Percentiles rank a stretch among this genome's conserved stretches.
phyloP scores from a whole-genome alignment of 83 land plant genomes.

The Thuja plicata region DNA sequence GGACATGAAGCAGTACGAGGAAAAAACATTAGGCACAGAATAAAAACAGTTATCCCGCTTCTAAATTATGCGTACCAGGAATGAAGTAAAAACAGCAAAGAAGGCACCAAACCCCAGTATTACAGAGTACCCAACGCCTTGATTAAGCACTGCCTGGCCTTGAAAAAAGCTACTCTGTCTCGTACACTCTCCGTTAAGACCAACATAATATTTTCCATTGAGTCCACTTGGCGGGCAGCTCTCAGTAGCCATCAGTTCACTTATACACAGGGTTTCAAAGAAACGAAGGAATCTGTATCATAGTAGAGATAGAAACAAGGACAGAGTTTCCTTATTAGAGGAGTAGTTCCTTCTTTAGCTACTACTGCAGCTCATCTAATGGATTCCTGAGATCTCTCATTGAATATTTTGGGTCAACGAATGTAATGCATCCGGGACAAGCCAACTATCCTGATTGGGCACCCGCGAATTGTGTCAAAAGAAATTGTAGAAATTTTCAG shows the following conservation, averaged over 20 bases:
- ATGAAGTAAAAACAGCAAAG: slow-evolving; percentile 93
- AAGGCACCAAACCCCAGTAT: slow-evolving; percentile 96
- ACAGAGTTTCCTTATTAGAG: neutral
- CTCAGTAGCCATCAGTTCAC: neutral
- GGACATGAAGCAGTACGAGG: neutral
- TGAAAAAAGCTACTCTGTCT: slow-evolving; percentile 79
- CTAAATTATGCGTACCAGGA: slow-evolving; percentile 56
- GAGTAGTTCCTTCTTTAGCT: neutral
- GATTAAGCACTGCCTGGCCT: slow-evolving; percentile 64
- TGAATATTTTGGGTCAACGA: too few species aligned
- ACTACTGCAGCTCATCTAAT: too few species aligned
- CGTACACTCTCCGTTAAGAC: slow-evolving; percentile 45
- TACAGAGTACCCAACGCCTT: slow-evolving; percentile 88
- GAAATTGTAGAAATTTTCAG: too few species aligned
- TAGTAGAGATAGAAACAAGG: neutral
- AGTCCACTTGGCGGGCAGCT: slow-evolving; percentile 54
- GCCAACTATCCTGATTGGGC: too few species aligned
- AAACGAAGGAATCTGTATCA: neutral
- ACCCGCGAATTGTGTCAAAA: too few species aligned
- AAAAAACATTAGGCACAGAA: neutral
- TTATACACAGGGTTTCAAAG: neutral
- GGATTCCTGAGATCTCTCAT: too few species aligned
- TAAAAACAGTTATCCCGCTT: neutral
- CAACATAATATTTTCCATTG: slow-evolving; percentile 52
- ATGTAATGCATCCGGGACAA: too few species aligned